A percentile compares a stretch with the other conserved stretches of the same genome.
phyloP scores from a whole-genome alignment of 208 protist species.

The Leishmania mexicana region DNA sequence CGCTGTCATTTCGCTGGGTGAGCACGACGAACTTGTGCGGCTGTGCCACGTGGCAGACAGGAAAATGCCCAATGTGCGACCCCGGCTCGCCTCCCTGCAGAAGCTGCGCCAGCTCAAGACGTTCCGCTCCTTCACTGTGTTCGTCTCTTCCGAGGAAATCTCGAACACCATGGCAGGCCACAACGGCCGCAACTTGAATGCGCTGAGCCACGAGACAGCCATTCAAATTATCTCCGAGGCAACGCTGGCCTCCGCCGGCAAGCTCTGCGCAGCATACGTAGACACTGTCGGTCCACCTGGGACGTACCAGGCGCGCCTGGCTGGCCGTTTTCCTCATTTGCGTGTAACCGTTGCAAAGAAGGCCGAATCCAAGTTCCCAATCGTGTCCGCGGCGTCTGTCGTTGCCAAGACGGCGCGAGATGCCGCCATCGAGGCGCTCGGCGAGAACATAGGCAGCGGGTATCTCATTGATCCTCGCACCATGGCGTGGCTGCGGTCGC shows the following conservation, averaged over 20 bases:
- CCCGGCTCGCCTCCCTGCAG: conserved; percentile 53
- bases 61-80: conserved; percentile 72
- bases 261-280: conserved; percentile 90
- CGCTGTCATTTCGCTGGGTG: conserved; percentile 65
- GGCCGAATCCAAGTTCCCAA: conserved; percentile 91
- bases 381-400: conserved; percentile 94
- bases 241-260: conserved; percentile 68
- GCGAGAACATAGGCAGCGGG: conserved; percentile 71
- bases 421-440: conserved; percentile 37
- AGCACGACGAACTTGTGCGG: conserved; percentile 75
- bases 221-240: conserved; percentile 81
- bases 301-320: conserved; percentile 78
- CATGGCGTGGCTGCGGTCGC: conserved; percentile 66
- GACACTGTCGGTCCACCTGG: conserved; percentile 92
- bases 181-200: conserved; percentile 84
- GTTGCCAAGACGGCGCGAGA: conserved; percentile 92
- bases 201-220: conserved; percentile 87
- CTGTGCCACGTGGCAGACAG: conserved; percentile 89
- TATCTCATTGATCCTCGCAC: conserved; percentile 84
- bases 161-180: conserved; percentile 70
- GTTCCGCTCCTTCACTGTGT: conserved; percentile 67
- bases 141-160: conserved; percentile 74
- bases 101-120: conserved; percentile 65
- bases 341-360: conserved; percentile 87
- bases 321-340: conserved; percentile 85